Evolutionary conservation across 1,284 basidiomycete species (phyloP), one percentile per base, ranked within the genome.

Genomic region (Leccinum solheimii): DNA sequence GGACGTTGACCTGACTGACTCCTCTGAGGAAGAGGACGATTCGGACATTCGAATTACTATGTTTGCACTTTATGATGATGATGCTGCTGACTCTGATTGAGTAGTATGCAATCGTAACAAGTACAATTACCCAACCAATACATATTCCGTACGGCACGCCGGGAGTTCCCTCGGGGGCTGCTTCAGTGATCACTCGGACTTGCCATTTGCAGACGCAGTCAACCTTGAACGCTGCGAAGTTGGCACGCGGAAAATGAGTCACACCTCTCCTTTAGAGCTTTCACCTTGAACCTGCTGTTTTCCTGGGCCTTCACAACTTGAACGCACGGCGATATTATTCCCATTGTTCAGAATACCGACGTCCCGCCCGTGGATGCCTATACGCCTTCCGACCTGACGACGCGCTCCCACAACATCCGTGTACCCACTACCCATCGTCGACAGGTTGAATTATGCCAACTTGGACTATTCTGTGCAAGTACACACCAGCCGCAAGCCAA

Each of bases 371-470:
- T 32, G 10, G 62, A 72, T 50, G 32, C 38, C 1, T 60, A 43
- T 19, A 14, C 36, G 5, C 14, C 52, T 16, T 50, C 58, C 3
- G 62, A 73, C 43, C 30, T 1, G 68, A 64, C 54, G 67, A 72
- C 58, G 23, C 51, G 23, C 69, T 81, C 36, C 79, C 85, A 21
- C 86, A 87, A 0, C 86, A 86, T 88, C 70, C 81, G 81, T 26
- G 84, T 36, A 36, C 34, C 34, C 34, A 36, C 34, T 90, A 6
- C 88, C 88, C 40, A 75, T 90, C 45, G 84, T 81, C 7, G 91
- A 92, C 75, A 81, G 93, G 51, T 97, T 96, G 82, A 97, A 99
- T 77, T 98, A 97, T 71, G 97, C 97, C 43, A 90, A 88, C 48
- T 75, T 90, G 62, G 97, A 98, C 75, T 99, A 97, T 72, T 95